Base-by-base conservation (phyloP, 2,329 filamentous ascomycete genomes). In the Epichloe uncinata region DNA sequence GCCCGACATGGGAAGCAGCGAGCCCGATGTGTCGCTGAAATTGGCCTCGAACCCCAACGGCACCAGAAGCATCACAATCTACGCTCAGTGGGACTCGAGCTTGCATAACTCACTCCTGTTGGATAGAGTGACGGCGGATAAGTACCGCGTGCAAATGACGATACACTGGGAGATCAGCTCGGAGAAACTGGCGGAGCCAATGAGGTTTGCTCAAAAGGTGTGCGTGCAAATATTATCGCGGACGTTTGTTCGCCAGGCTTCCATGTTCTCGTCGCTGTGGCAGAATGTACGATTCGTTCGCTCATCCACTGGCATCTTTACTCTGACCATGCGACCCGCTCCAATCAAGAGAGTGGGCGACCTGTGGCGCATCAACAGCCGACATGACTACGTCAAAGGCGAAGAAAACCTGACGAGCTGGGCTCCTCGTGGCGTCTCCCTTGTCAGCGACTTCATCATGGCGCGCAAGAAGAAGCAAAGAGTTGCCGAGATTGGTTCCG, bases 51-150 rank as follows among this genome's bases (percentile, higher is more conserved):
- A 84, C 45, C 81, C 87, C 22, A 94, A 97, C 63, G 93, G 93
- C 37, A 96, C 90, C 0, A 84, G 83, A 36, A 89, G 85, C 63
- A 82, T 96, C 37, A 90, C 84, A 1, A 74, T 97, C 42, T 77
- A 85, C n/a, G 89, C 86, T 0, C 90, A 97, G 61, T 98, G 93
- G 93, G 93, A 98, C 63, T 96, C 91, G 0, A 95, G 89, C 60
- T 74, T 93, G 56, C 93, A 98, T 66, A 83, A 82, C 55, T 96
- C 93, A 5, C 73, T 95, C n/a, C 74, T 97, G 13, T 79, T 98
- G n/a, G 90, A 98, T 66, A 82, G 91, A 26, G 84, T 87, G 1
- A 97, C 93, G 2, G 80, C 87, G n/a, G 90, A 96, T 52, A 93
- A 89, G 63, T 90, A 93, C 65, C 84, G 85, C 42, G 86, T 98